Percentiles rank a stretch among this genome's conserved stretches.
phyloP scores from a whole-genome alignment of 2,329 filamentous ascomycete species.

The Trichoderma polysporum region DNA sequence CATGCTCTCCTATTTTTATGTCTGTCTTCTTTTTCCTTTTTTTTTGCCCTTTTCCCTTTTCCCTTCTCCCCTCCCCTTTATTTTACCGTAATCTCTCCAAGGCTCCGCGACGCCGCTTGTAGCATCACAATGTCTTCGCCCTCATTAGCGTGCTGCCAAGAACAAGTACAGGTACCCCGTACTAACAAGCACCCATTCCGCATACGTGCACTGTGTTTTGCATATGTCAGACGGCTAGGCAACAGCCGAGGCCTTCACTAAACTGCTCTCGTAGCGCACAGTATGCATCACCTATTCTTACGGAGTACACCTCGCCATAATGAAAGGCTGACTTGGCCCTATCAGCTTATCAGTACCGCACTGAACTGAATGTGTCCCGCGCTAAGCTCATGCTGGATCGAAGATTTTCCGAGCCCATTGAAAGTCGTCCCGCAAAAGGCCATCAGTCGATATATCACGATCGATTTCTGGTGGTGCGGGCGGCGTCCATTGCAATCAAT shows the following conservation, averaged over 20 bases:
- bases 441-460: conserved; percentile 11
- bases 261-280: background rate
- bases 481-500: conserved; percentile 19
- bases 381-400: conserved; percentile 3
- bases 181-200: background rate
- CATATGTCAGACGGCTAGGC: background rate
- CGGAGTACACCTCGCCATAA: background rate
- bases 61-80: background rate
- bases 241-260: background rate
- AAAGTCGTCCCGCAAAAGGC: background rate
- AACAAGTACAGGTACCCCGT: background rate
- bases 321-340: background rate
- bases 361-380: background rate
- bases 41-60: background rate
- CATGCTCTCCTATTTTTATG: background rate
- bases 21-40: background rate
- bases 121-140: conserved; percentile 13
- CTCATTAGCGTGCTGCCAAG: conserved; percentile 8
- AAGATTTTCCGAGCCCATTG: conserved; percentile 18
- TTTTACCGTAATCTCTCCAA: background rate
- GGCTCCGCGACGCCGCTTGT: background rate
- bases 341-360: conserved; percentile 6
- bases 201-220: background rate
- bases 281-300: background rate
- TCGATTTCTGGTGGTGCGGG: background rate